Conservation (phyloP, 352 stramenopile genomes). For the Globisporangium alternatum region DNA sequence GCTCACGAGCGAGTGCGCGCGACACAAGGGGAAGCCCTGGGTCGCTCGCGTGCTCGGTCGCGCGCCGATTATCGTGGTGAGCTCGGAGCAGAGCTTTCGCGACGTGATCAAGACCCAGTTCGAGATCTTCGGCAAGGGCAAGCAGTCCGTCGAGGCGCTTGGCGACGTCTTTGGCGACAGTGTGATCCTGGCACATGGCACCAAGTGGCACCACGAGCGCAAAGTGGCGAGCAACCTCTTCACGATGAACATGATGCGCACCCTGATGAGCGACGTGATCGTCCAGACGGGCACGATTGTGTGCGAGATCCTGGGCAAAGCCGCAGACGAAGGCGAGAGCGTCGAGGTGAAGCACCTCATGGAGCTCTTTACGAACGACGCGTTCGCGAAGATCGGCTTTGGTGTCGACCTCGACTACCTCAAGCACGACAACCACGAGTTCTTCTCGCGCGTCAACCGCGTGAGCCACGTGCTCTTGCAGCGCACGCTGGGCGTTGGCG, state of each 20-base stretch:
- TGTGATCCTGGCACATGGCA: slow-evolving; percentile 33
- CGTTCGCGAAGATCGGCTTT: slow-evolving; percentile 61
- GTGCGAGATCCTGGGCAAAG: neutral
- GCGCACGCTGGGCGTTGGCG: slow-evolving; percentile 30
- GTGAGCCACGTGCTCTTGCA: slow-evolving; percentile 28
- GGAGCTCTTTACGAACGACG: slow-evolving; percentile 57
- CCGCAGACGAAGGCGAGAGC: neutral
- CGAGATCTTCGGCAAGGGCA: slow-evolving; percentile 62
- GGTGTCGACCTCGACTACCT: slow-evolving; percentile 31
- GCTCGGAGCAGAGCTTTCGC: slow-evolving; percentile 32
- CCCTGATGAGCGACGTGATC: slow-evolving; percentile 24
- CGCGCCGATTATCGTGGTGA: slow-evolving; percentile 37
- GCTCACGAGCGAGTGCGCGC: slow-evolving; percentile 19
- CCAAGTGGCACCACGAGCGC: slow-evolving; percentile 41
- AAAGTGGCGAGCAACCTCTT: slow-evolving; percentile 29
- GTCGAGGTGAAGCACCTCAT: slow-evolving; percentile 49
- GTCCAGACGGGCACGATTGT: neutral
- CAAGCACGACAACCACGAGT: slow-evolving; percentile 32
- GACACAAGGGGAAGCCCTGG: slow-evolving; percentile 30
- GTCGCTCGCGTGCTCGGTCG: slow-evolving; percentile 31
- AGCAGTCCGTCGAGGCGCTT: slow-evolving; percentile 28
- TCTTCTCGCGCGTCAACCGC: slow-evolving; percentile 45
- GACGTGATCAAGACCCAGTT: slow-evolving; percentile 57
- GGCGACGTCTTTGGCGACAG: slow-evolving; percentile 60
- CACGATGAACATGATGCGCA: slow-evolving; percentile 29